Conservation (phyloP, 495 filamentous ascomycete genomes). For the Sporormia fimetaria region DNA sequence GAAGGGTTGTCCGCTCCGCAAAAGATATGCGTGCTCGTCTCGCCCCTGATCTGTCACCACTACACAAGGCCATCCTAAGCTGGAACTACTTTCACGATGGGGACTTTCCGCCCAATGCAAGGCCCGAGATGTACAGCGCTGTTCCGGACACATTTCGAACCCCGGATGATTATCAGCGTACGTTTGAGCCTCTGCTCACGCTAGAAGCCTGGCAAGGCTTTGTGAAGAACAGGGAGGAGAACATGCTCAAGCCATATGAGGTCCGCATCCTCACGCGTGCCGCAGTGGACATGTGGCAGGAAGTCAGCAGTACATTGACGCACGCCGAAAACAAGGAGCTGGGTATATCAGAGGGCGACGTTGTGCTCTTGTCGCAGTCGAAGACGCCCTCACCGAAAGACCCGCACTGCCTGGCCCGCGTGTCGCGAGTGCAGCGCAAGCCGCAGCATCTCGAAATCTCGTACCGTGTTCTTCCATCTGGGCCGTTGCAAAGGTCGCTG, state of each 20-base stretch:
- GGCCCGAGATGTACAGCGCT: conserved; percentile 54
- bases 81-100: conserved; percentile 90
- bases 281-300: conserved; percentile 83
- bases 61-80: conserved; percentile 74
- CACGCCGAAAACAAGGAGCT: conserved; percentile 56
- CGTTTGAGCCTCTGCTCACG: conserved; percentile 81
- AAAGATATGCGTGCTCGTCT: conserved; percentile 91
- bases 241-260: conserved; percentile 62
- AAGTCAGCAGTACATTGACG: conserved; percentile 75
- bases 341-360: conserved; percentile 69
- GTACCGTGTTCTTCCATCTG: conserved; percentile 64
- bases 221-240: conserved; percentile 78
- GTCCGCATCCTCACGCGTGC: conserved; percentile 76
- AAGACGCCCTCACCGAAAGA: conserved; percentile 46
- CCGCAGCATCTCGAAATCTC: conserved; percentile 67
- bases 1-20: conserved; percentile 59
- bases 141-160: conserved; percentile 68
- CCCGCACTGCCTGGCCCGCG: conserved; percentile 75
- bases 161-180: conserved; percentile 68
- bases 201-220: conserved; percentile 95
- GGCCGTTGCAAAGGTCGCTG: conserved; percentile 41
- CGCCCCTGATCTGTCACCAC: conserved; percentile 71
- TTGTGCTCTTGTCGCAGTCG: conserved; percentile 69
- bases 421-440: conserved; percentile 67
- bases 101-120: conserved; percentile 64